Evolutionary conservation across 192 early-diverging fungal genomes (phyloP).

Genomic region (Bifiguratus adelaidae): DNA sequence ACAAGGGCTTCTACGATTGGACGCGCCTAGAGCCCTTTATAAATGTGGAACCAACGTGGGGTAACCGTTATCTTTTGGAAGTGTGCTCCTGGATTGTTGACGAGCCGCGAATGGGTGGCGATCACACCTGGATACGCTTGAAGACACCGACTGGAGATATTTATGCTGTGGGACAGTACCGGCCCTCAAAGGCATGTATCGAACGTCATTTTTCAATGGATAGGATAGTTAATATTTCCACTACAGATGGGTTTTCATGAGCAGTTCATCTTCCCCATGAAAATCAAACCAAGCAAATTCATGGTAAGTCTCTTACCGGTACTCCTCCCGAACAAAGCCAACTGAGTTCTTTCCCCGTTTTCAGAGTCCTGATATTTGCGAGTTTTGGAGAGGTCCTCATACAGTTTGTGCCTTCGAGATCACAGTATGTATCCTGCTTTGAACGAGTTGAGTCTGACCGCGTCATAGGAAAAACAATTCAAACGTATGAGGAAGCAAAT

Average conservation of each 20-base stretch:
- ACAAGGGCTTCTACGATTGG: background rate
- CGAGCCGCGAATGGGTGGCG: background rate
- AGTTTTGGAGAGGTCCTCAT: background rate
- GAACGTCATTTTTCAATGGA: too few relatives aligned
- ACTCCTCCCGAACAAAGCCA: background rate
- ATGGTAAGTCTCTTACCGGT: slow-evolving; percentile 1
- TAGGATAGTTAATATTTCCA: too few relatives aligned
- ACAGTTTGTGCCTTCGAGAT: background rate
- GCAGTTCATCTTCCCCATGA: background rate
- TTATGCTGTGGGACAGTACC: background rate
- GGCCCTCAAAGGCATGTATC: too few relatives aligned
- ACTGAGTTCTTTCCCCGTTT: background rate
- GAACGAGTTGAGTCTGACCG: background rate
- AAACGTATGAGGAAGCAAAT: background rate
- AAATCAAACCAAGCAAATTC: background rate
- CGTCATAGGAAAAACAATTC: background rate
- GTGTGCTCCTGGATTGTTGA: background rate
- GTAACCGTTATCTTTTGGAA: background rate
- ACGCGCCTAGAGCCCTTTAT: background rate
- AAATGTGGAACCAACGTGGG: background rate
- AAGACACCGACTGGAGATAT: background rate
- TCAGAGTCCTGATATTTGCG: background rate
- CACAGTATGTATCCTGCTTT: background rate
- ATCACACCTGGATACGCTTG: background rate
- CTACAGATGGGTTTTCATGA: slow-evolving; percentile 1